Base-by-base conservation (phyloP, 352 stramenopile genomes). In the Globisporangium polare region DNA sequence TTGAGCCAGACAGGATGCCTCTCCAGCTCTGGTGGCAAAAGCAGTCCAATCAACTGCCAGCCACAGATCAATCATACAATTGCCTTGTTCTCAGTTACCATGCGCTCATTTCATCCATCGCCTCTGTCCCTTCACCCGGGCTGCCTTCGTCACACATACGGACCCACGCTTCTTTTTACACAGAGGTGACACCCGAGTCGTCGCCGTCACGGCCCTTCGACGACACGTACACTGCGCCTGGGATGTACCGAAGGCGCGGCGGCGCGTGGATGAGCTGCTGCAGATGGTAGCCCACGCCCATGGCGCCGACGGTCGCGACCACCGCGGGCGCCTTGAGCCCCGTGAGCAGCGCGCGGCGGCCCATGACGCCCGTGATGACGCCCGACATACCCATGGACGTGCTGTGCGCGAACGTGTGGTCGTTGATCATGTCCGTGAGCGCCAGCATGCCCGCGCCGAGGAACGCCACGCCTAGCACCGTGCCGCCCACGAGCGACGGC, bases 321-420 rank as follows among this genome's bases (percentile, higher is more conserved):
- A 75, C n/a, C 9, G 70, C 66, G 12, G 79, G 80, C 0, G 62
- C 52, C n/a, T 70, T 73, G 15, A 86, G 60, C 0, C 77, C 69
- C 53, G 81, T 86, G 43, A 80, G 47, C 45, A 77, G 51, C 17
- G 83, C 80, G 52, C 79, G 79, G 17, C 70, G 65, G 2, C 69
- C 72, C 75, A 83, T 88, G 51, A 92, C 72, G 22, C 72, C 70
- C 3, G 79, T 67, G 64, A 92, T 87, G 61, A 92, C 39, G 1
- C 75, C 68, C 13, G 83, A 90, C 83, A 92, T 92, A 43, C 69
- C 67, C 33, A 88, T 62, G 33, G 77, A 85, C 35, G 83, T 90
- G 58, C 75, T 71, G 61, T 92, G 83, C 41, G 74, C 67, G 58
- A 92, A 92, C 39, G 79, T 74, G 57, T 90, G 75, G 37, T 92